Conservation (phyloP, 139 green algal species). For the Coelastrella sp. region DNA sequence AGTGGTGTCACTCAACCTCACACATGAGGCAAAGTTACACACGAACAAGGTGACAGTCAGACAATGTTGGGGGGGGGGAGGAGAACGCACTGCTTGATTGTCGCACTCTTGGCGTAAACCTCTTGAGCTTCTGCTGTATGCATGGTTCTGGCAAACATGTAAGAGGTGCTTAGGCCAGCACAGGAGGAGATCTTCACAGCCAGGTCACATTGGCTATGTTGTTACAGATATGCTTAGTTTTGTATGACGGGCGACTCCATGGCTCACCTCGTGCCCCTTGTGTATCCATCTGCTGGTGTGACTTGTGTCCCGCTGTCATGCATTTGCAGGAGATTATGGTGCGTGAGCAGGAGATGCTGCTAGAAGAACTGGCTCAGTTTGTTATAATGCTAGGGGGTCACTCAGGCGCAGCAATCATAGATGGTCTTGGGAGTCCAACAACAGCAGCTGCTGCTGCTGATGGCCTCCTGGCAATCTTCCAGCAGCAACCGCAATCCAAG, state of each 20-base stretch:
- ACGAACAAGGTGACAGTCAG: conserved; percentile 34
- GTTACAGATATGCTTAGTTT: no score
- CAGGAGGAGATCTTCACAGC: no score
- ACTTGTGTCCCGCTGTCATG: background rate
- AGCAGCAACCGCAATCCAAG: conserved; percentile 30
- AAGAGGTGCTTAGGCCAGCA: no score
- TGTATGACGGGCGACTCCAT: no score
- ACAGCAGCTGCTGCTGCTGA: conserved; percentile 2
- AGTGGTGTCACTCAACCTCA: conserved; percentile 48
- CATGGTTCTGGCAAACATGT: no score
- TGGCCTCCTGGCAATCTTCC: background rate
- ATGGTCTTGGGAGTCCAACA: background rate
- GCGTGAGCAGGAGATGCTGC: conserved; percentile 52
- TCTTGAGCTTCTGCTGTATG: no score
- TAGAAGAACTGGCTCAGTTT: conserved; percentile 48
- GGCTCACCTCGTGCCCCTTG: no score
- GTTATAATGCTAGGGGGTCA: conserved; percentile 27
- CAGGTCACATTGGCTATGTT: no score
- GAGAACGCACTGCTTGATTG: no score
- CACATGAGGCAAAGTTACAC: conserved; percentile 45
- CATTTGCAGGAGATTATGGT: conserved; percentile 53
- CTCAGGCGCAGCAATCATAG: conserved; percentile 18
- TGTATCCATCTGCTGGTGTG: background rate
- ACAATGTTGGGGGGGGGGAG: no score
- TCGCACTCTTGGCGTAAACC: no score